phyloP scores from a whole-genome alignment of 2,329 filamentous ascomycete genomes.

The Botrytis cinerea region DNA sequence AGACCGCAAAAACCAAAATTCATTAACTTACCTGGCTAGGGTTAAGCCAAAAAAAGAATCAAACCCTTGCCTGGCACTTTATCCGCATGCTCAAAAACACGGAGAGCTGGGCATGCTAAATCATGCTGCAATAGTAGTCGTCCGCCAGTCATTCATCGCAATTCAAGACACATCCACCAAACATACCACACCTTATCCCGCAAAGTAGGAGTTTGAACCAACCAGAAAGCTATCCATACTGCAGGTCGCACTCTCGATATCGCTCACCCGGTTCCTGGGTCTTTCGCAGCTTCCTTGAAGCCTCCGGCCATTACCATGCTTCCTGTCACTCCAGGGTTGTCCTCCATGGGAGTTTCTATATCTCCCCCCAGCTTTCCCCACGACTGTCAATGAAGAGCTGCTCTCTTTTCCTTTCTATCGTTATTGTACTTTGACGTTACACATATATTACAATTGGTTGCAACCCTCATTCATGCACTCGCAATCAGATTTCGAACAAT shows the following conservation, averaged over 20 bases:
- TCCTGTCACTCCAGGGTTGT: slow-evolving; percentile 13
- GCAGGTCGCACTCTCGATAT: slow-evolving; percentile 18
- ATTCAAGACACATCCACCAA: slow-evolving; percentile 20
- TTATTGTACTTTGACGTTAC: slow-evolving; percentile 21
- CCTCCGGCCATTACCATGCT: slow-evolving; percentile 10
- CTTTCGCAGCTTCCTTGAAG: slow-evolving; percentile 18
- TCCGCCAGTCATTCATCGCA: slow-evolving; percentile 7
- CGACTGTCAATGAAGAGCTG: slow-evolving; percentile 17
- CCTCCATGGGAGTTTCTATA: slow-evolving; percentile 22
- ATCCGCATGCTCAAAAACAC: slow-evolving; percentile 4
- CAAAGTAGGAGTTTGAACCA: slow-evolving; percentile 12
- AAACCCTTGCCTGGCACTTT: neutral
- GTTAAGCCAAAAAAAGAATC: neutral
- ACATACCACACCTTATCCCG: neutral
- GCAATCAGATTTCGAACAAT: slow-evolving; percentile 16
- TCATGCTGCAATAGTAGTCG: neutral
- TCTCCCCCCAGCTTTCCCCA: slow-evolving; percentile 21
- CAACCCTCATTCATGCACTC: slow-evolving; percentile 22
- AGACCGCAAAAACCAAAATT: neutral
- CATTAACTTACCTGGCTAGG: neutral
- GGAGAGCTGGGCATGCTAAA: slow-evolving; percentile 5
- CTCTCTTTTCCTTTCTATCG: slow-evolving; percentile 8
- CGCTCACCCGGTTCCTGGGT: slow-evolving; percentile 25
- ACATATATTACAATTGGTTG: slow-evolving; percentile 6
- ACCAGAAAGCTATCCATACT: slow-evolving; percentile 10